These are phyloP conservation scores for Lentithecium fluviatile DNA, from an alignment of 495 filamentous ascomycete species.

Conservation along the genomic window DNA sequence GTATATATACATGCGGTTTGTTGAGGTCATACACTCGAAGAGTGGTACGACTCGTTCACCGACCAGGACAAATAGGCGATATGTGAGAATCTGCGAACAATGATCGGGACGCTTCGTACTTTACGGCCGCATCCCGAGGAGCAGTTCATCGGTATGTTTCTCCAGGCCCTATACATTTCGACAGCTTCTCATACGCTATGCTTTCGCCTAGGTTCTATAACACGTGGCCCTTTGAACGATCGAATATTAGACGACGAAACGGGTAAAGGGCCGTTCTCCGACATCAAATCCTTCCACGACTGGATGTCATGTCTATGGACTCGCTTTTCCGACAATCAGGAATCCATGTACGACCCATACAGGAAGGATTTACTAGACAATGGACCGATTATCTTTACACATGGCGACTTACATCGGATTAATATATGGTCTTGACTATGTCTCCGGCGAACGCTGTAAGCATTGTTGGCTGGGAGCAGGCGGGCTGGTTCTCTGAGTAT, in stretches of 20 bases:
- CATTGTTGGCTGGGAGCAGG: conserved; percentile 47
- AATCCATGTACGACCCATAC: conserved; percentile 24
- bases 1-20: no score
- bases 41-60: no score
- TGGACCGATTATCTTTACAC: conserved; percentile 45
- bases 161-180: no score
- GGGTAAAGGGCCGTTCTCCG: conserved; percentile 2
- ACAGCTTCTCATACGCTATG: no score
- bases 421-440: conserved; percentile 47
- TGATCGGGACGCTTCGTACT: no score
- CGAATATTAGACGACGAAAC: not conserved
- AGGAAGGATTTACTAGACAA: conserved; percentile 27
- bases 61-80: no score
- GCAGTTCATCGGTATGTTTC: no score
- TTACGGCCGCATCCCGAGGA: no score
- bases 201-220: no score
- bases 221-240: no score
- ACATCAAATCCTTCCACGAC: conserved; percentile 25
- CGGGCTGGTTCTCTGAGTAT: conserved; percentile 49
- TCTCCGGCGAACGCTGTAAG: conserved; percentile 38
- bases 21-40: no score
- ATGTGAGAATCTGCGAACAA: no score
- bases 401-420: conserved; percentile 45
- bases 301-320: conserved; percentile 27
- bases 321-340: conserved; percentile 10